Evolutionary conservation across 139 green algal genomes (phyloP).

Genomic region (Tetradesmus obliquus): DNA sequence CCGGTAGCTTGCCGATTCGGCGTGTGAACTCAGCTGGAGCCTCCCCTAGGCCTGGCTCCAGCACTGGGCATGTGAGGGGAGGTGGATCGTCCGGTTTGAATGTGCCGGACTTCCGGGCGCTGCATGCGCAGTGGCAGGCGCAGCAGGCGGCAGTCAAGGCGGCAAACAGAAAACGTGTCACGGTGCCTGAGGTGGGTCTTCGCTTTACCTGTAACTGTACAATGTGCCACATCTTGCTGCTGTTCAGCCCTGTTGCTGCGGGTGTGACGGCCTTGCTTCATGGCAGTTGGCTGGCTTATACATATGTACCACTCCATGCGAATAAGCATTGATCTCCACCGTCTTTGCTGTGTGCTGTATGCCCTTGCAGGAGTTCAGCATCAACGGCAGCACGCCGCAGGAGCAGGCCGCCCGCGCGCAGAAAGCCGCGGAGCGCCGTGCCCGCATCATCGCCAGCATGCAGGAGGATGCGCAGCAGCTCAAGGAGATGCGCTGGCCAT

Average conservation of each 20-base stretch:
- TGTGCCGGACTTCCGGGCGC: slow-evolving; percentile 49
- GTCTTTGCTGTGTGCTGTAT: background rate
- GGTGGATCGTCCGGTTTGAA: background rate
- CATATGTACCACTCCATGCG: background rate
- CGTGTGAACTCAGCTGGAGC: background rate
- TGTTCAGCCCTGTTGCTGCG: too few species aligned
- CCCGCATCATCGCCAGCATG: background rate
- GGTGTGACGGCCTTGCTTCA: too few species aligned
- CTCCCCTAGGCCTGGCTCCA: background rate
- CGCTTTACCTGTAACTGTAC: too few species aligned
- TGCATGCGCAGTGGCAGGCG: slow-evolving; percentile 46
- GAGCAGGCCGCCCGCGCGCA: background rate
- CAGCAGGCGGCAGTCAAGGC: slow-evolving; percentile 15
- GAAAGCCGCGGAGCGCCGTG: slow-evolving; percentile 20
- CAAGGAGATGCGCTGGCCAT: slow-evolving; percentile 23
- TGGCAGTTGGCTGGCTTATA: background rate
- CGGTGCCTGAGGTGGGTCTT: slow-evolving; percentile 42
- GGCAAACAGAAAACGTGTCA: slow-evolving; percentile 29
- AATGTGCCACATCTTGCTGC: too few species aligned
- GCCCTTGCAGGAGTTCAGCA: slow-evolving; percentile 9
- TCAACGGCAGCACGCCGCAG: slow-evolving; percentile 25
- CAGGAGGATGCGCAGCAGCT: background rate
- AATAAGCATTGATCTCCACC: too few species aligned
- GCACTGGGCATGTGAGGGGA: too few species aligned
- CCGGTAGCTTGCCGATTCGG: background rate